Base-by-base conservation (phyloP, 139 green algal species). In the Chlamydomonas applanata region DNA sequence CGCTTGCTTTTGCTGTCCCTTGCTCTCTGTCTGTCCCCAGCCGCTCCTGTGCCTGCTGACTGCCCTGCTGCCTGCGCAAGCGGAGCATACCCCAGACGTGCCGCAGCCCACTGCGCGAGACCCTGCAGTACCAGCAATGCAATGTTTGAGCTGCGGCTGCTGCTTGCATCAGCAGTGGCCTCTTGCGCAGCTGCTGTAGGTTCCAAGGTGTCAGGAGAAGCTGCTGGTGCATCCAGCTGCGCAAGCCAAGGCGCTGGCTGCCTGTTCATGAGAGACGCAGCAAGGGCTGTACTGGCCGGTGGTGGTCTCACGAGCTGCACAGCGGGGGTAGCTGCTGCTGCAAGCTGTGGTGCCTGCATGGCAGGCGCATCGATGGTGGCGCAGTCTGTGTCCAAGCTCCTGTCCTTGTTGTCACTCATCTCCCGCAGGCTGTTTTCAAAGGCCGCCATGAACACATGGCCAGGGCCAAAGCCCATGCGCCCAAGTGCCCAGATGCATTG, bases 71-170 rank as follows among this genome's bases (percentile, higher is more conserved):
- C 4, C 14, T 25, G 29, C 17, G 25, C 59, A 35, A 19, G 11
- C 20, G 4, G 25, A 11, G 11, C 59, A 24, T 63, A 61, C 2
- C 67, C 65, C 24, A 79, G 52, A 0, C 74, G n/a, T 34, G 35
- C 25, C 2, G 46, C 59, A 49, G 75, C 75, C 75, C 75, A 81
- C 29, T 44, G 46, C 11, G 67, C 44, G 32, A 81, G 20, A 1
- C 75, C 75, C 44, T 81, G 64, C 25, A 81, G 60, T 2, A 81
- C 74, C 44, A 79, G 40, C 7, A 20, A 54, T 20, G 46, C 54
- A 49, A 74, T 69, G 35, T 69, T 59, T 1, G 1, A 67, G n/a
- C 69, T 75, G 32, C 52, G 46, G 32, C n/a, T 66, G 52, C 20
- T 62, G 64, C 30, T 60, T 33, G 36, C 49, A 1, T 20, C 33